Base-by-base conservation (phyloP, 2,329 filamentous ascomycete species). In the Capronia americana region DNA sequence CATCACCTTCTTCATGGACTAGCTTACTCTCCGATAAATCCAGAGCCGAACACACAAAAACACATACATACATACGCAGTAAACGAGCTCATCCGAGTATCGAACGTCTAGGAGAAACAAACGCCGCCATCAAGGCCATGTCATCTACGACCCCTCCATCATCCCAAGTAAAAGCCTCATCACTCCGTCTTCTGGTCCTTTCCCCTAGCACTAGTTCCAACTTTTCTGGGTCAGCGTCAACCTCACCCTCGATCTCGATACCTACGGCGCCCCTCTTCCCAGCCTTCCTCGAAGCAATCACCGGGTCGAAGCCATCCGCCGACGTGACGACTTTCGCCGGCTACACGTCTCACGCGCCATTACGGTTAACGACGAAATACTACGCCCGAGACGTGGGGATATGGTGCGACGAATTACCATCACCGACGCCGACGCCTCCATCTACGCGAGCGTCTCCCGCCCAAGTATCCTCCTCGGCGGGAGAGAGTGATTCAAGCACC, bases 351-450 rank as follows among this genome's bases (percentile, higher is more conserved):
- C 80, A 82, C 66, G 73, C 78, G 1, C 80, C 80, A 5, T 73
- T 82, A 32, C 72, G 65, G 5, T 71, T 83, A 55, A 55, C 72
- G 55, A 82, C 79, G 50, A 79, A 77, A 69, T 83, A 83, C 71
- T 83, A 82, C 67, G 74, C 69, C 4, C 75, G 79, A 5, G 78
- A 82, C 17, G 73, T 83, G 24, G 79, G 77, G 17, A 75, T 83
- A 53, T 83, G 81, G 81, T 80, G 82, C 23, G 81, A 83, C 60
- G 80, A 82, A 69, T 75, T 82, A 12, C 78, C 79, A 23, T 1
- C 41, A 14, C 17, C 55, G n/a, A n/a, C 23, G 11, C 54, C 61
- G 17, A n/a, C 17, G 38, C 14, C 38, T n/a, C 38, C 2, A 20
- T 44, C 38, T 20, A 44, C 5, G 14, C 14, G 38, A n/a, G 38